Conservation (phyloP, 1,284 basidiomycete genomes). For the Mycosarcoma mackinlayi region DNA sequence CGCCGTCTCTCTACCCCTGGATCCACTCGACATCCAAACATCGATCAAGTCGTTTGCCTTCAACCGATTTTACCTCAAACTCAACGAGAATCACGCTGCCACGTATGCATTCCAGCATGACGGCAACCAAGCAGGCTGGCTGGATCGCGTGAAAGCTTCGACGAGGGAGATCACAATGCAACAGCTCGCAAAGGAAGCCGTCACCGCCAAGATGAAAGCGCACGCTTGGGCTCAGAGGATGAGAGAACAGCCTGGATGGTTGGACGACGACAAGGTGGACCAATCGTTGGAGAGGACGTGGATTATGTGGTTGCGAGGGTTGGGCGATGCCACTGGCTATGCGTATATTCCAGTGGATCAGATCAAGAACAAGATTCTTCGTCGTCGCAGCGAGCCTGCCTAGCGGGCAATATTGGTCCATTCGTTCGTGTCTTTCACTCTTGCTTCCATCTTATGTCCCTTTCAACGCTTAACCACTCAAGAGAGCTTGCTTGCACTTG, state of each 20-base stretch:
- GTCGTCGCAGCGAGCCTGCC: no score
- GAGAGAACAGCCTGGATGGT: neutral
- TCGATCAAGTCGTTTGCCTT: neutral
- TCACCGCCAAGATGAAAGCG: neutral
- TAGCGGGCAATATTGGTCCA: no score
- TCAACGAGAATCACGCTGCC: neutral
- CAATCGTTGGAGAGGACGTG: conserved; percentile 1
- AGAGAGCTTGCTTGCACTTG: no score
- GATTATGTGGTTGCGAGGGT: neutral
- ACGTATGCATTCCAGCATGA: neutral
- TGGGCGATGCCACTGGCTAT: neutral
- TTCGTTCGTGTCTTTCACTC: no score
- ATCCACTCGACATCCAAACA: neutral
- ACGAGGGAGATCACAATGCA: neutral
- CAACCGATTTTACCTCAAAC: neutral
- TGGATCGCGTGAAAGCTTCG: neutral
- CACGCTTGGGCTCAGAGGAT: neutral
- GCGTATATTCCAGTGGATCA: neutral
- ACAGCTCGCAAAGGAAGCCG: neutral
- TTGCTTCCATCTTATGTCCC: no score
- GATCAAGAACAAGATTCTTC: conserved; percentile 13
- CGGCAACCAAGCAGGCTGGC: neutral
- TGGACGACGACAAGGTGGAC: neutral
- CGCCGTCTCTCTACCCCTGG: neutral
- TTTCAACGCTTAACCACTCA: no score